phyloP scores from a whole-genome alignment of 2,329 filamentous ascomycete genomes.

The Cercospora citrullina region DNA sequence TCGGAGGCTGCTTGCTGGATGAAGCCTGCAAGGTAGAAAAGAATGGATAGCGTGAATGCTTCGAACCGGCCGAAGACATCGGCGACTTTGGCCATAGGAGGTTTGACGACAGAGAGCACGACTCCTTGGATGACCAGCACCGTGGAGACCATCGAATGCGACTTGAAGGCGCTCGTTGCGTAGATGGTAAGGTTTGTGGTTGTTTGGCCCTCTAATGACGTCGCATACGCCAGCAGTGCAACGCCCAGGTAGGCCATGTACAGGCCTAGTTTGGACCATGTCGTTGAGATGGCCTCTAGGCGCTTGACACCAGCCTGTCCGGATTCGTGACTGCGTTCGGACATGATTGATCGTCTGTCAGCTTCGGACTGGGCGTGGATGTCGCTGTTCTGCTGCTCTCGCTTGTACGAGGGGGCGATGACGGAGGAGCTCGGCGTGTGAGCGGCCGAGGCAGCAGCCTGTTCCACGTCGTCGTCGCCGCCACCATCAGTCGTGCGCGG shows the following conservation, averaged over 20 bases:
- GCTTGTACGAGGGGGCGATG: conserved; percentile 20
- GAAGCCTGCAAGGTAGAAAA: conserved; percentile 59
- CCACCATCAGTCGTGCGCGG: conserved; percentile 5
- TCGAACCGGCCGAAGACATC: conserved; percentile 64
- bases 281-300: conserved; percentile 51
- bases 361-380: conserved; percentile 22
- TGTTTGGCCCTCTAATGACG: conserved; percentile 66
- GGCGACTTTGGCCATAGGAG: conserved; percentile 62
- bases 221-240: conserved; percentile 58
- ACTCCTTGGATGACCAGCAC: conserved; percentile 65
- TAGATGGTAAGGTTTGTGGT: conserved; percentile 62
- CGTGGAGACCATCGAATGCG: conserved; percentile 66
- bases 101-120: conserved; percentile 62
- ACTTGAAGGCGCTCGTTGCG: conserved; percentile 64
- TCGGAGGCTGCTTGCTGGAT: conserved; percentile 58
- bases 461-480: conserved; percentile 22
- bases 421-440: conserved; percentile 18
- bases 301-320: conserved; percentile 52
- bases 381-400: conserved; percentile 23
- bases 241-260: conserved; percentile 50
- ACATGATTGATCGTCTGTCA: conserved; percentile 29
- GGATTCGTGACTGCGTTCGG: conserved; percentile 31
- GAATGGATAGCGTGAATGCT: conserved; percentile 56
- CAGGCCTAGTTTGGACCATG: conserved; percentile 51
- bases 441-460: conserved; percentile 17